Evolutionary conservation across 768 basidiomycete genomes (phyloP).

Genomic region (Pisolithus orientalis): DNA sequence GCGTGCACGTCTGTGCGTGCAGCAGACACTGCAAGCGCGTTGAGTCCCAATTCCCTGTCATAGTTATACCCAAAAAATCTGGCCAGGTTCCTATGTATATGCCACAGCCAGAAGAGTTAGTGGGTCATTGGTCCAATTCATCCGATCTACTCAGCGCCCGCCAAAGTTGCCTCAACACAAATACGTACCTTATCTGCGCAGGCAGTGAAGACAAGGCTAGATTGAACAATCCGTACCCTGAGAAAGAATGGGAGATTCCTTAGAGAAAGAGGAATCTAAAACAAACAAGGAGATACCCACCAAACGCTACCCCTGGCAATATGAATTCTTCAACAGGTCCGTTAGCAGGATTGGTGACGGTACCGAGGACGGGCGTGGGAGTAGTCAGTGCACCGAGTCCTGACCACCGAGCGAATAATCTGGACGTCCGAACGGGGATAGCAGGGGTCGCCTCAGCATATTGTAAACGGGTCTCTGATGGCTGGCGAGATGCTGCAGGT

Average conservation of each 20-base stretch:
- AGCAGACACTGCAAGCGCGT: constrained; percentile 63
- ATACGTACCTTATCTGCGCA: constrained; percentile 57
- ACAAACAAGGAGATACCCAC: constrained; percentile 28
- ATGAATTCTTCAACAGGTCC: constrained; percentile 68
- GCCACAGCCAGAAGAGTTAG: background rate
- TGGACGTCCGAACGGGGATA: constrained; percentile 14
- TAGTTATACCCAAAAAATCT: constrained; percentile 77
- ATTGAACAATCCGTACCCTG: constrained; percentile 66
- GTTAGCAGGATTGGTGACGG: constrained; percentile 27
- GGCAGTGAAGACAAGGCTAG: constrained; percentile 77
- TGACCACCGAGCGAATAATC: constrained; percentile 37
- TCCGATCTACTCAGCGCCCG: background rate
- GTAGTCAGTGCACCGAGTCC: constrained; percentile 11
- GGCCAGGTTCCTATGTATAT: constrained; percentile 49
- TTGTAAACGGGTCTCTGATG: constrained; percentile 18
- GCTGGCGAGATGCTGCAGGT: constrained; percentile 30
- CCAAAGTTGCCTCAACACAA: no score
- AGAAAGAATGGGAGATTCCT: background rate
- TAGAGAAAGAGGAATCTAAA: background rate
- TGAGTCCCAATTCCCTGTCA: constrained; percentile 61
- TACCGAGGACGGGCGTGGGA: constrained; percentile 8
- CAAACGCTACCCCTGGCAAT: constrained; percentile 72
- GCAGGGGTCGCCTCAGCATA: constrained; percentile 11
- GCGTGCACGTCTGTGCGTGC: constrained; percentile 64
- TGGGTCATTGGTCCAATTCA: background rate